Base-by-base conservation (phyloP, 129 eudicot species). In the Apium graveolens region DNA sequence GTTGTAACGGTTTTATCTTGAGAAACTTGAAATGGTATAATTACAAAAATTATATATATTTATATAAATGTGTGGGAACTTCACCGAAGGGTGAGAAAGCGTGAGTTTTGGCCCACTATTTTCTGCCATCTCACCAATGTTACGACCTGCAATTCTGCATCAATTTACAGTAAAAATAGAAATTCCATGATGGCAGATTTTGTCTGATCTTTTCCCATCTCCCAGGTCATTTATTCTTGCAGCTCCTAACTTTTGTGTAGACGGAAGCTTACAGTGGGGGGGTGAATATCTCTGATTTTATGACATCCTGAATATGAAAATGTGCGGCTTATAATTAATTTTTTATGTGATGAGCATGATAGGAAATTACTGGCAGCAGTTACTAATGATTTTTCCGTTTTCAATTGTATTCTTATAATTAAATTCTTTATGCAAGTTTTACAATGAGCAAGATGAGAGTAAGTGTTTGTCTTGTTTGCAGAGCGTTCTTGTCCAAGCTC, bases 401-500 rank as follows among this genome's bases (percentile, higher is more conserved):
- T 24, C 29, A 24, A n/a, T n/a, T 55, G 29, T 24, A 29, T 21
- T 21, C n/a, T 24, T 9, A n/a, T n/a, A n/a, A n/a, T n/a, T n/a
- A n/a, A 2, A 21, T 57, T 57, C 66, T 60, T 11, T 26, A n/a
- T 60, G 68, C 32, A 74, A 44, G 13, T 43, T 44, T 44, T 74
- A 39, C 37, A 26, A 74, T 43, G 62, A 26, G 44, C 18, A 11
- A 27, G 39, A 43, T 44, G 57, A 44, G 55, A 39, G 16, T 44
- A 57, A 70, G 11, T 78, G 49, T 26, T 81, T 53, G 46, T 39
- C 31, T 37, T 43, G 5, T 82, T 81, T 84, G 82, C 91, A 95
- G 98, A 95, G 98, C 84, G 98, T 95, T 81, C 98, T 97, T 76
- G 98, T 95, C 53, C 98, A 95, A 91, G 91, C 98, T 68, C 97